Percentiles rank a stretch among this genome's conserved stretches.
Evolutionary conservation across 805 yeast genomes (phyloP).

Genomic region (Wickerhamomyces chambardii): DNA sequence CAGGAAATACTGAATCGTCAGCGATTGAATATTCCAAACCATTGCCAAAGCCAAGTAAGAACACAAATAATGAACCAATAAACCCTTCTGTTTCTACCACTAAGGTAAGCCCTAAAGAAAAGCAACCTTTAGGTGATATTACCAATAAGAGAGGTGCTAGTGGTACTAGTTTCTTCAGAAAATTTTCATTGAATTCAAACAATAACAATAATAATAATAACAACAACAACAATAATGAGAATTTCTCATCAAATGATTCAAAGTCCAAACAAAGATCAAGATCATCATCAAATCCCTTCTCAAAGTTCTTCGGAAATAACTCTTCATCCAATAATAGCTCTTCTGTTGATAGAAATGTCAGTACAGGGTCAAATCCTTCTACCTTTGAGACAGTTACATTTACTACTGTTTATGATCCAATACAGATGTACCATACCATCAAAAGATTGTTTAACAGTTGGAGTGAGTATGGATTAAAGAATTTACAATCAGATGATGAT

Average conservation of each 20-base stretch:
- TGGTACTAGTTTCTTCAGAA: conserved; percentile 17
- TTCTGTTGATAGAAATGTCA: neutral
- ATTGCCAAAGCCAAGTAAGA: conserved; percentile 8
- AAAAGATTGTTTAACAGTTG: conserved; percentile 55
- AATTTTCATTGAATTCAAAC: conserved; percentile 15
- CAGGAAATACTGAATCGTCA: neutral
- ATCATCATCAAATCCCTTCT: conserved; percentile 17
- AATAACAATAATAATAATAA: too few relatives aligned
- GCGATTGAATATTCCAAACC: conserved; percentile 7
- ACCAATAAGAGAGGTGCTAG: conserved; percentile 15
- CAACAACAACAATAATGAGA: too few relatives aligned
- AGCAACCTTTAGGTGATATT: conserved; percentile 10
- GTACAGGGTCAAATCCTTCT: too few relatives aligned
- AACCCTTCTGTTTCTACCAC: conserved; percentile 9
- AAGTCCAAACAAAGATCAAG: conserved; percentile 14
- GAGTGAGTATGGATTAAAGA: conserved; percentile 62
- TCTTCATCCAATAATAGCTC: conserved; percentile 9
- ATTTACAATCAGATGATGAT: conserved; percentile 36
- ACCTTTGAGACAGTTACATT: too few relatives aligned
- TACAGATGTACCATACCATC: conserved; percentile 57
- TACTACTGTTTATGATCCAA: conserved; percentile 24
- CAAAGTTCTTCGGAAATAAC: conserved; percentile 20
- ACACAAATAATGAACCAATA: conserved; percentile 4
- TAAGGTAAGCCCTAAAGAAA: conserved; percentile 2
- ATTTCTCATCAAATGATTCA: too few relatives aligned